Percentiles rank a stretch among this genome's conserved stretches.
phyloP scores from a whole-genome alignment of 768 basidiomycete species.

The Amanita polypyramis region DNA sequence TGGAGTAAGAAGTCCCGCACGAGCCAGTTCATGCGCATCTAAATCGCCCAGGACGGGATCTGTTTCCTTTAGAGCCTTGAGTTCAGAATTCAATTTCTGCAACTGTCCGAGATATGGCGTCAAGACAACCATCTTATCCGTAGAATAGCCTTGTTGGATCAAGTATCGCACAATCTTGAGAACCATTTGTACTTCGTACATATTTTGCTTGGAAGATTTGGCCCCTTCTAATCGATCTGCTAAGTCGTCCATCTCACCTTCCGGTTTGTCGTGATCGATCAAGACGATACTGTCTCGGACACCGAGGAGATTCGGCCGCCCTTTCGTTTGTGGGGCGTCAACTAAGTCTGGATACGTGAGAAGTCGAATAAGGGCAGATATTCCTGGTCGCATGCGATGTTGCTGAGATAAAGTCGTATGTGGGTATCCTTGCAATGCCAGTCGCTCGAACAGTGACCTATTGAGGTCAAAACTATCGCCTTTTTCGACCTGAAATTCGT shows the following conservation, averaged over 20 bases:
- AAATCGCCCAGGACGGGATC: slow-evolving; percentile 55
- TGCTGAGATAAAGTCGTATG: slow-evolving; percentile 46
- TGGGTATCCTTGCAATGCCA: slow-evolving; percentile 52
- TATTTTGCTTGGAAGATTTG: slow-evolving; percentile 50
- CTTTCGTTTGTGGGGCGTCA: slow-evolving; percentile 40
- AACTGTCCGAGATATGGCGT: slow-evolving; percentile 67
- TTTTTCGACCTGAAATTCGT: slow-evolving; percentile 31
- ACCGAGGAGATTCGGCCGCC: slow-evolving; percentile 43
- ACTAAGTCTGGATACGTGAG: slow-evolving; percentile 57
- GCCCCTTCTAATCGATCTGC: slow-evolving; percentile 38
- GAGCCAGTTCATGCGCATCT: slow-evolving; percentile 46
- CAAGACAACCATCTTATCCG: slow-evolving; percentile 48
- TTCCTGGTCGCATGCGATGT: slow-evolving; percentile 71
- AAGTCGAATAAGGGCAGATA: slow-evolving; percentile 46
- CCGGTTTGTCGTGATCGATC: slow-evolving; percentile 44
- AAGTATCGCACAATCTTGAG: slow-evolving; percentile 57
- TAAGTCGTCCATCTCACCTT: slow-evolving; percentile 34
- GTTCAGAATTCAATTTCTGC: slow-evolving; percentile 31
- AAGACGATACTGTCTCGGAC: slow-evolving; percentile 49
- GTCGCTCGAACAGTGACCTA: slow-evolving; percentile 56
- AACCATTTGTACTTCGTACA: slow-evolving; percentile 50
- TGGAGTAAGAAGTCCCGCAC: slow-evolving; percentile 40
- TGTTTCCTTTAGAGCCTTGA: slow-evolving; percentile 31
- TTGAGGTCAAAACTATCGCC: slow-evolving; percentile 60
- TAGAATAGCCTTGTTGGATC: slow-evolving; percentile 56